Base-by-base conservation (phyloP, 2,329 filamentous ascomycete species). In the Talaromyces verruculosus region DNA sequence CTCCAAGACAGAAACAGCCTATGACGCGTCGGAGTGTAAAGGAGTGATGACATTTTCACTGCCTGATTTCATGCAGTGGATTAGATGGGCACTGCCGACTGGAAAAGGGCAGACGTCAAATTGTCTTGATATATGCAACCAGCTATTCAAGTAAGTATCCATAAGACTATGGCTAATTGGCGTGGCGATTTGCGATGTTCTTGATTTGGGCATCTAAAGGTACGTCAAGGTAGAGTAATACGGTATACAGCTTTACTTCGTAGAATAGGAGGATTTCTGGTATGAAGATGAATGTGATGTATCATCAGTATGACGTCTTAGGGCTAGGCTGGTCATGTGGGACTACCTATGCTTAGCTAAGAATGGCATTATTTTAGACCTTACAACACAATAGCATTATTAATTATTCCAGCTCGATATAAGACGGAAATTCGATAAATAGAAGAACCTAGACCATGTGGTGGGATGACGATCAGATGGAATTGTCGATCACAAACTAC, bases 271-370 rank as follows among this genome's bases (percentile, higher is more conserved):
- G 43, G 0, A 28, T 13, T 22, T 10, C 1, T 17, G 25, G 45
- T 22, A 53, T 53, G 53, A 19, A 22, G 19, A 47, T 19, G n/a
- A 11, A 17, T 22, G 4, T 17, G 35, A 41, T 19, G 57, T 43
- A 60, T 45, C 57, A 60, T 60, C 57, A 60, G 57, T 7, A 60
- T 60, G 57, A 60, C 57, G 57, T 57, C 33, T 60, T 60, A 60
- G 57, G 57, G 57, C 57, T 60, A 28, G 57, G 15, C 15, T 6
- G 39, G 37, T 60, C 57, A 60, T 60, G 57, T 60, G 57, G 35
- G 33, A 59, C 19, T 53, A 5, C 25, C 8, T 6, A 3, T 30
- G 49, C 51, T 37, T 22, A 57, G 19, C 30, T 57, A 57, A 57
- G n/a, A 37, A 22, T 22, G n/a, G 2, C 7, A 33, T 13, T 35